Evolutionary conservation across 768 basidiomycete species (phyloP).

Genomic region (Collybia sp.): DNA sequence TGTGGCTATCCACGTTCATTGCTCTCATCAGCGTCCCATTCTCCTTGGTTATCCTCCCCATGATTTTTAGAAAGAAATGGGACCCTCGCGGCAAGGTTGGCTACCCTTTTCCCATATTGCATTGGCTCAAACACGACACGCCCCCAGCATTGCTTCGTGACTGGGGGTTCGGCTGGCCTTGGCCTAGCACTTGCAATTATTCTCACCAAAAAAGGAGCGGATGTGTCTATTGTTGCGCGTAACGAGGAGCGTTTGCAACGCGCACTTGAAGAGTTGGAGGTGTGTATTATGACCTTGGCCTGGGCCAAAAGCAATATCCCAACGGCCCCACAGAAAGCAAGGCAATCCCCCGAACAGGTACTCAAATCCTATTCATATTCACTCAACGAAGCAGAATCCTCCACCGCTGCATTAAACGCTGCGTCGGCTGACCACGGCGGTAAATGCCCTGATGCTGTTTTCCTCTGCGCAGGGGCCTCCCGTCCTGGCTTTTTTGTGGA

Average conservation of each 20-base stretch:
- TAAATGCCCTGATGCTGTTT: constrained; percentile 67
- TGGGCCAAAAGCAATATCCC: constrained; percentile 8
- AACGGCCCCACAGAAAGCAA: constrained; percentile 37
- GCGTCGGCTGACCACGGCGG: constrained; percentile 53
- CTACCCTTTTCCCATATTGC: neutral
- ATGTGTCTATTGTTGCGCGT: constrained; percentile 85
- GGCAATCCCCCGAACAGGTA: constrained; percentile 54
- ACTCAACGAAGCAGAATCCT: constrained; percentile 44
- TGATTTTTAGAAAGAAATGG: constrained; percentile 33
- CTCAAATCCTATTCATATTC: constrained; percentile 66
- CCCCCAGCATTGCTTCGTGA: constrained; percentile 77
- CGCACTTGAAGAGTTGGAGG: constrained; percentile 67
- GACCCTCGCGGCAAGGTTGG: constrained; percentile 35
- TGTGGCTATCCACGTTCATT: neutral
- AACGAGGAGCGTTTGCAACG: constrained; percentile 57
- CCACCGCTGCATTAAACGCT: constrained; percentile 57
- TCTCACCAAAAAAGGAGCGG: constrained; percentile 66
- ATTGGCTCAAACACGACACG: neutral
- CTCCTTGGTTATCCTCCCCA: constrained; percentile 6
- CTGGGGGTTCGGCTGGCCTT: constrained; percentile 83
- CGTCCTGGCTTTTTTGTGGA: constrained; percentile 77
- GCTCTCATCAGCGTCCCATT: constrained; percentile 4
- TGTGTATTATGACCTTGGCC: constrained; percentile 35
- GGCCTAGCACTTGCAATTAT: constrained; percentile 72
- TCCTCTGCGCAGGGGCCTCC: constrained; percentile 74